Base-by-base conservation (phyloP, 331 rosid species). In the Prunus yedoensis region DNA sequence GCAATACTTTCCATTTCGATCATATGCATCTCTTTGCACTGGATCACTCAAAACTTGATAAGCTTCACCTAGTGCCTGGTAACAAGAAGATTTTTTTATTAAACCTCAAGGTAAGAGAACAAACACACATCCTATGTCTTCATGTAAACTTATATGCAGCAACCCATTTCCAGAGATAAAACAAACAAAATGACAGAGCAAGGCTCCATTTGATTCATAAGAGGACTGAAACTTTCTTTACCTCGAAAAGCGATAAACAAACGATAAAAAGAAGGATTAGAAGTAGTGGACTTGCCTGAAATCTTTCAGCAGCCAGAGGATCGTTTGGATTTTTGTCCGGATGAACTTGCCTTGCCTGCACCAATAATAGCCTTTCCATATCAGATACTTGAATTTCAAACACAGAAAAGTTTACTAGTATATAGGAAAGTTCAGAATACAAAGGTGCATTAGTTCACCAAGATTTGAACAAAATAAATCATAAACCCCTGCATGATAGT, bases 31-130 rank as follows among this genome's bases (percentile, higher is more conserved):
- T 78, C 96, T 87, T 77, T 89, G 94, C 32, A 71, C 83, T n/a
- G 99, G 90, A 83, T 95, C 97, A 70, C 97, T 89, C 84, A 92
- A 87, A 67, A 95, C 94, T 72, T 90, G 97, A 81, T 95, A 95
- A 0, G 99, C 99, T 86, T 92, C 97, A 4, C 99, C 92, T 60
- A 95, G 80, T 61, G 79, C 86, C 97, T 95, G 78, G 28, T 27
- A 71, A 74, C 41, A 65, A 27, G 67, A 58, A 46, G 59, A 38
- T n/a, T 53, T 11, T 41, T 43, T 30, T 20, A 0, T 52, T 15
- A 52, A 47, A 66, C 18, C 18, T 16, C 6, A 70, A 3, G 28
- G 9, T 0, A 50, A 20, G 0, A 21, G 20, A 15, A 52, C 57
- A 52, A 16, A 1, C 20, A 5, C 5, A 52, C 57, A 16, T 18